Evolutionary conservation across 2,329 filamentous ascomycete genomes (phyloP).

Genomic region (Talaromyces sp.): DNA sequence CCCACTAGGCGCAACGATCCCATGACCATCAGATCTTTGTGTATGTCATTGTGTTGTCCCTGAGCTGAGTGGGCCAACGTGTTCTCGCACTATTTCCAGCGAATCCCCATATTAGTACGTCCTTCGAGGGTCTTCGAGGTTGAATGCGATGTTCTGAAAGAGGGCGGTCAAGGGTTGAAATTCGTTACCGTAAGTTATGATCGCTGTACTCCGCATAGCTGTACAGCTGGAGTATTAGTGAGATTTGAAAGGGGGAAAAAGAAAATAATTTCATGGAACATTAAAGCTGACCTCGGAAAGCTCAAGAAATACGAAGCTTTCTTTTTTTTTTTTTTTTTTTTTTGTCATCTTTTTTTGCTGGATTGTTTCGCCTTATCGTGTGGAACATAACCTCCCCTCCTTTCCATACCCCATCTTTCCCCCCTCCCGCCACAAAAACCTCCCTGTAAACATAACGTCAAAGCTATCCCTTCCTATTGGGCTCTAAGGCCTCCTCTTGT

Average conservation of each 20-base stretch:
- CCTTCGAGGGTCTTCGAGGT: too few relatives aligned
- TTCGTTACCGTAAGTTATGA: conserved; percentile 3
- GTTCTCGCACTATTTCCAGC: conserved; percentile 9
- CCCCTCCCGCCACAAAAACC: not conserved
- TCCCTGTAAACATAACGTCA: not conserved
- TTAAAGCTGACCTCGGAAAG: too few relatives aligned
- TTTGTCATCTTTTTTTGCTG: not conserved
- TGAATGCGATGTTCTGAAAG: too few relatives aligned
- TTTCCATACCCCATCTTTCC: not conserved
- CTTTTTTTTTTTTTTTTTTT: too few relatives aligned
- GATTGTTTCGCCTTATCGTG: not conserved
- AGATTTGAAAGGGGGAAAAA: not conserved
- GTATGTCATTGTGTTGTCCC: conserved; percentile 3
- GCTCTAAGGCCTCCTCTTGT: conserved; percentile 15
- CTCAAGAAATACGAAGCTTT: not conserved
- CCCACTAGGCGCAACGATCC: conserved; percentile 19
- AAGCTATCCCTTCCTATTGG: conserved; percentile 21
- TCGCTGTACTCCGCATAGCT: not conserved
- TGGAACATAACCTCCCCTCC: conserved; percentile 3
- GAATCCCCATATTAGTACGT: not conserved
- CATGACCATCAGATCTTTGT: conserved; percentile 26
- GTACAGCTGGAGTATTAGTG: not conserved
- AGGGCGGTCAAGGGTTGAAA: conserved; percentile 12
- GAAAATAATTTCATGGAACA: not conserved
- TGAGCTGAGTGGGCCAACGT: conserved; percentile 5